Evolutionary conservation across 2,329 filamentous ascomycete species (phyloP).

Genomic region (Microcyclospora pomicola): DNA sequence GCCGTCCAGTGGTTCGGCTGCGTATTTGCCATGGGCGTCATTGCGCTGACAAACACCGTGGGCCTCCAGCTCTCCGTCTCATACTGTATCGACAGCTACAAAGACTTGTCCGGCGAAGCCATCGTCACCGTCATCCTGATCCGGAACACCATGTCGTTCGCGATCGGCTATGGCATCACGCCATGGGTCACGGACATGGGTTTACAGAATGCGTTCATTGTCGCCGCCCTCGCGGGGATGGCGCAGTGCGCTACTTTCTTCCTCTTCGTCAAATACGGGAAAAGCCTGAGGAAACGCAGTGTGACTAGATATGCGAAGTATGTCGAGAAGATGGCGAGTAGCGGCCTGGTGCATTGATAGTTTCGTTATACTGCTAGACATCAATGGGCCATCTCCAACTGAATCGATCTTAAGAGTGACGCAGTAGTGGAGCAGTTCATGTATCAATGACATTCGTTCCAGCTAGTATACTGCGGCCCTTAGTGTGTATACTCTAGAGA

Average conservation of each 20-base stretch:
- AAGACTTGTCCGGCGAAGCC: constrained; percentile 31
- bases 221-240: constrained; percentile 30
- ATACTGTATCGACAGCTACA: constrained; percentile 34
- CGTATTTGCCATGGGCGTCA: constrained; percentile 32
- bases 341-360: constrained; percentile 14
- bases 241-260: constrained; percentile 27
- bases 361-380: no score
- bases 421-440: no score
- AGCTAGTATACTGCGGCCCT: no score
- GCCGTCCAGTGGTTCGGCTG: constrained; percentile 37
- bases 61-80: constrained; percentile 27
- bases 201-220: constrained; percentile 30
- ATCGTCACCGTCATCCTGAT: constrained; percentile 35
- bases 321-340: constrained; percentile 21
- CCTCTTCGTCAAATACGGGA: constrained; percentile 37
- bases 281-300: constrained; percentile 27
- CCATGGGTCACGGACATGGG: constrained; percentile 32
- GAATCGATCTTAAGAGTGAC: no score
- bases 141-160: constrained; percentile 36
- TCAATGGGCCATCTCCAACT: no score
- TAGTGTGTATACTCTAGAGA: no score
- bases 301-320: constrained; percentile 27
- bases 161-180: constrained; percentile 36
- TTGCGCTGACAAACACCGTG: constrained; percentile 31
- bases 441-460: no score